A percentile compares a stretch with the other conserved stretches of the same genome.
Conservation (phyloP, 345 rosid genomes). For the Physaria fendleri region DNA sequence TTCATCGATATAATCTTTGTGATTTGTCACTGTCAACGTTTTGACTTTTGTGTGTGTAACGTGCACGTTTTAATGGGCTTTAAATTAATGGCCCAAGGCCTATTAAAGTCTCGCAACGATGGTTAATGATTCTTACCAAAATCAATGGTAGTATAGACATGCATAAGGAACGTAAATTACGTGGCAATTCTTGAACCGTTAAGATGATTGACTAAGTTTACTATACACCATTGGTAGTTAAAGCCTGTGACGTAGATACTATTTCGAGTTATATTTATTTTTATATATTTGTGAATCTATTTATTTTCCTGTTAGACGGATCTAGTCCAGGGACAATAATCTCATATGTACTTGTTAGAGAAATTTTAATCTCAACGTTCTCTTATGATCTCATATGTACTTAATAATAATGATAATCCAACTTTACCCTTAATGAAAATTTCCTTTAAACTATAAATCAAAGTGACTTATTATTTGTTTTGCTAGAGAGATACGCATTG, state of each 20-base stretch:
- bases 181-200: conserved; percentile 2
- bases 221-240: background rate
- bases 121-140: background rate
- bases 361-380: too few relatives aligned
- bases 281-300: background rate
- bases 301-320: background rate
- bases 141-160: conserved; percentile 5
- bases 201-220: background rate
- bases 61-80: conserved; percentile 20
- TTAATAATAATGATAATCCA: too few relatives aligned
- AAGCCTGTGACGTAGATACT: conserved; percentile 23
- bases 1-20: background rate
- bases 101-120: background rate
- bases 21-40: conserved; percentile 4
- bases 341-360: too few relatives aligned
- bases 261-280: background rate
- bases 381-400: too few relatives aligned
- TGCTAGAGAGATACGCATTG: too few relatives aligned
- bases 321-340: background rate
- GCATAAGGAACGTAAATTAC: background rate
- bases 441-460: too few relatives aligned
- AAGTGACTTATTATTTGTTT: too few relatives aligned
- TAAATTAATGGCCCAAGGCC: conserved; percentile 15
- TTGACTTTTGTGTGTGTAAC: conserved; percentile 7
- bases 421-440: too few relatives aligned